phyloP scores from a whole-genome alignment of 108 stramenopile species.

The Skeletonema menzelii region DNA sequence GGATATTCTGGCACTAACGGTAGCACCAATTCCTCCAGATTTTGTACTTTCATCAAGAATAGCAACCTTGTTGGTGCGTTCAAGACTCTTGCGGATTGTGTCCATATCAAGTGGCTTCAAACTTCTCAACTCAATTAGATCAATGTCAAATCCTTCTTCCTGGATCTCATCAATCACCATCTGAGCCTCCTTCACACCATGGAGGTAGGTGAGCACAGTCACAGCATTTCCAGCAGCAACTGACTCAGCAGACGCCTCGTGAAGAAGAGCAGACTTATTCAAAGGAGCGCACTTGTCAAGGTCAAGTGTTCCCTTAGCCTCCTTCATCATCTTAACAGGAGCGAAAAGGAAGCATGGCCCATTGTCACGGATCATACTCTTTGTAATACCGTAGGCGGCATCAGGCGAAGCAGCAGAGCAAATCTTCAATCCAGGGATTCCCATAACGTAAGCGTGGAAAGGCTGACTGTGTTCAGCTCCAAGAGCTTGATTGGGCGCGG shows the following conservation, averaged over 20 bases:
- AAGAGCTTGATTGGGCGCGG: conserved; percentile 97
- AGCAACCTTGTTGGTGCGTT: conserved; percentile 89
- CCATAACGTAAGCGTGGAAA: conserved; percentile 99
- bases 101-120: conserved; percentile 98
- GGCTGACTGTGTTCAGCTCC: conserved; percentile 99
- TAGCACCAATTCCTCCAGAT: conserved; percentile 96
- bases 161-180: conserved; percentile 79
- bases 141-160: conserved; percentile 94
- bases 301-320: conserved; percentile 88
- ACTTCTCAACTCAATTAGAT: conserved; percentile 95
- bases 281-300: conserved; percentile 91
- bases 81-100: conserved; percentile 84
- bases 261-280: conserved; percentile 91
- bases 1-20: conserved; percentile 91
- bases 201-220: conserved; percentile 97
- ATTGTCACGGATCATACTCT: conserved; percentile 99
- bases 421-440: conserved; percentile 98
- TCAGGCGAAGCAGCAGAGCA: conserved; percentile 96
- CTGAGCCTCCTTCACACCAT: conserved; percentile 95
- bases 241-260: conserved; percentile 81
- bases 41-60: conserved; percentile 97
- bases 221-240: conserved; percentile 87
- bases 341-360: conserved; percentile 98
- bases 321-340: conserved; percentile 99
- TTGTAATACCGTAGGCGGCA: conserved; percentile 96